A percentile compares a stretch with the other conserved stretches of the same genome.
phyloP scores from a whole-genome alignment of 2,329 filamentous ascomycete genomes.

The Paraphaeosphaeria minitans region DNA sequence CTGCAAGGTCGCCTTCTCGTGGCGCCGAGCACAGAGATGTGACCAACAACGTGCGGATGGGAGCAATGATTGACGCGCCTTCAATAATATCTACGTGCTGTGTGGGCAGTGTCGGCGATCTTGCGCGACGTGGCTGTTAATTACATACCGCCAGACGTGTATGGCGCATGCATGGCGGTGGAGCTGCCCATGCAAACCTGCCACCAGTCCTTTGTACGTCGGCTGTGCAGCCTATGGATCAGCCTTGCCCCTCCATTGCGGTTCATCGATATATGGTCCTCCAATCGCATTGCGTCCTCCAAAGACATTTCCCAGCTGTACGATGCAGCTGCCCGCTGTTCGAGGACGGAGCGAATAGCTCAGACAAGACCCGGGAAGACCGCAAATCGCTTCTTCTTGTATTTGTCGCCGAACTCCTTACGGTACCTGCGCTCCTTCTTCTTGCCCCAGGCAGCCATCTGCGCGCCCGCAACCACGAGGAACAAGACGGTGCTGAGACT shows the following conservation, averaged over 20 bases:
- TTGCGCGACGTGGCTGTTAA: background rate
- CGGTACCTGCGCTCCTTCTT: slow-evolving; percentile 93
- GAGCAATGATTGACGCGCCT: background rate
- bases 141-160: background rate
- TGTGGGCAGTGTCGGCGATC: background rate
- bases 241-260: background rate
- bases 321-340: background rate
- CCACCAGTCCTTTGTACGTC: background rate
- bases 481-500: slow-evolving; percentile 81
- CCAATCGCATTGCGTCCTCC: background rate
- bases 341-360: background rate
- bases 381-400: slow-evolving; percentile 89
- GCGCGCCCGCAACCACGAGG: slow-evolving; percentile 70
- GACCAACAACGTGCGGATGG: background rate
- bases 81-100: background rate
- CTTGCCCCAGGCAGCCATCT: slow-evolving; percentile 87
- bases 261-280: background rate
- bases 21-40: background rate
- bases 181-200: slow-evolving; percentile 1
- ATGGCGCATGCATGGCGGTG: slow-evolving; percentile 1
- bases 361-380: slow-evolving; percentile 80
- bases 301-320: background rate
- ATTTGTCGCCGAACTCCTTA: slow-evolving; percentile 88
- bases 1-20: slow-evolving; percentile 2
- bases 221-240: background rate